Conservation (phyloP, 2,329 filamentous ascomycete genomes). For the Cephalotrichum gorgonifer region DNA sequence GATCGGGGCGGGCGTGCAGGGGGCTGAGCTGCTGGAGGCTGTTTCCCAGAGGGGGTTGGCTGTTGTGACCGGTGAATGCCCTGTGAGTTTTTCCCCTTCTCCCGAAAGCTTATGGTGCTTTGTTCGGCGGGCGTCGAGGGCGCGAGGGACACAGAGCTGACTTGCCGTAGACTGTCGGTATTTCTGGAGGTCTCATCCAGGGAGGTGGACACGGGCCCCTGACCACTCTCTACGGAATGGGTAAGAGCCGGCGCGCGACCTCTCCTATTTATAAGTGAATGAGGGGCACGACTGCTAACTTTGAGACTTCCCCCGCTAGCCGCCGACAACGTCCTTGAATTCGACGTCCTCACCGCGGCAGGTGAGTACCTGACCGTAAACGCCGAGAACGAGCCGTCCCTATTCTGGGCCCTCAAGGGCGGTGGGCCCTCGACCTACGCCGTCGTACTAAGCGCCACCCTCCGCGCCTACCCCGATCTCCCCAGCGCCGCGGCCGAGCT, state of each 20-base stretch:
- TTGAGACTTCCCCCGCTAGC: constrained; percentile 10
- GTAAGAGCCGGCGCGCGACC: neutral
- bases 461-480: constrained; percentile 38
- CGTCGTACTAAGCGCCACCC: constrained; percentile 39
- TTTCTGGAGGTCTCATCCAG: constrained; percentile 50
- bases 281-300: constrained; percentile 7
- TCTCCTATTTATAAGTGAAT: too few species aligned
- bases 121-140: neutral
- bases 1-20: constrained; percentile 42
- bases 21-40: constrained; percentile 30
- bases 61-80: constrained; percentile 42
- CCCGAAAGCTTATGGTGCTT: too few species aligned
- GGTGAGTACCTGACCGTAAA: constrained; percentile 34
- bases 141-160: neutral
- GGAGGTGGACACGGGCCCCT: constrained; percentile 46
- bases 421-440: constrained; percentile 43
- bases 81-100: constrained; percentile 6
- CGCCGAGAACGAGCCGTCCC: constrained; percentile 32
- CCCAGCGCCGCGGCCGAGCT: constrained; percentile 29
- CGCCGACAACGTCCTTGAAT: constrained; percentile 37
- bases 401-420: constrained; percentile 47
- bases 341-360: constrained; percentile 31
- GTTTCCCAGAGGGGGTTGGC: constrained; percentile 27
- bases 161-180: constrained; percentile 38
- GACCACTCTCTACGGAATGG: constrained; percentile 28